Evolutionary conservation across 2,329 filamentous ascomycete genomes (phyloP), one percentile per base, ranked within the genome.

Genomic region (Penicillium sp.): DNA sequence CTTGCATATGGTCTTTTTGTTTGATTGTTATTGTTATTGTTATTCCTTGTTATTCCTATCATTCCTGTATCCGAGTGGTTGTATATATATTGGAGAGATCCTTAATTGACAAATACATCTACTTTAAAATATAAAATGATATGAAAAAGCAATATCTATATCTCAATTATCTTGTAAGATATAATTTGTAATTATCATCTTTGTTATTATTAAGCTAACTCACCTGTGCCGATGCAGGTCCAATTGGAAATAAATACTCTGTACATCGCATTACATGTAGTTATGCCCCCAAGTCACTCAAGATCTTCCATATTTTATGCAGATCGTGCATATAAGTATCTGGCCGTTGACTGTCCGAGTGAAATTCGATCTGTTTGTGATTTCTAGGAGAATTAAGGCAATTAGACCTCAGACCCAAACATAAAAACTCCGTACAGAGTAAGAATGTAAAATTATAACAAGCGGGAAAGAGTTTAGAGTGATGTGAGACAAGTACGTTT

Each of bases 1-100:
- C 52, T 55, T 55, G 38, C 52, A 50, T 48, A 50, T 48, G 13
- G 24, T 52, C 32, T 26, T 48, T 10, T 53, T 24, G 13, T 20
- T 20, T 22, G 9, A 8, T 38, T 49, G 35, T 50, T 31, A 7
- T 50, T 29, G 14, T 22, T 40, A 13, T 16, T 24, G 4, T 18
- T 14, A 20, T 29, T 29, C 26, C 8, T 34, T 32, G 20, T 16
- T 40, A n/a, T 37, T n/a, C 4, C 16, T 16, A 1, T 40, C 5
- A 38, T 16, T n/a, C 7, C 14, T 46, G 18, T 11, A 46, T 16
- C 43, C 4, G 31, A 20, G 29, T 32, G 18, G 14, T 32, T 45
- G n/a, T 31, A 32, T 45, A 22, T 34, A 46, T 46, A 34, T 46
- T 24, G 44, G 31, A 34, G 10, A 16, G 43, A 46, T 24, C 31